Base-by-base conservation (phyloP, 805 yeast genomes). In the Cyberlindnera mississippiensis region DNA sequence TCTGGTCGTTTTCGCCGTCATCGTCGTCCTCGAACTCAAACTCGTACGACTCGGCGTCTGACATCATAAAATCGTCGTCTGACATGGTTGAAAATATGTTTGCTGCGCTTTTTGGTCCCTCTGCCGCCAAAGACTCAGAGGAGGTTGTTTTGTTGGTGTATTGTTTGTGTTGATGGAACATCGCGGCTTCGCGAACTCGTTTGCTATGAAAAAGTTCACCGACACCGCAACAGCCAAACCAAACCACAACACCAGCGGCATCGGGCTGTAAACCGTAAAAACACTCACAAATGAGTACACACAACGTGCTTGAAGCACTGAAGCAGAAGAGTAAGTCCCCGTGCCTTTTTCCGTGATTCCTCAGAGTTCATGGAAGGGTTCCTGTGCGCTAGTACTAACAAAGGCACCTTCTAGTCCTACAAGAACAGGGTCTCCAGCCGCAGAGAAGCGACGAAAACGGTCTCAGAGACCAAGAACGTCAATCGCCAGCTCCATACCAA, bases 31-130 rank as follows among this genome's bases (percentile, higher is more conserved):
- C 62, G 26, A 55, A 57, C 33, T 56, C 62, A 24, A 56, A 55
- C 38, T 55, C 61, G 37, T 49, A 56, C 15, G 60, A 55, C 44
- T 55, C 60, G 1, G 44, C 58, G 24, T 55, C 62, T n/a, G 57
- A 50, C 57, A 55, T 55, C 60, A 55, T 55, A 35, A 55, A 55
- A 20, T 57, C 60, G 15, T 53, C 57, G 13, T 56, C 55, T n/a
- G n/a, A n/a, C n/a, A n/a, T n/a, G n/a, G n/a, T n/a, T n/a, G n/a
- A n/a, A n/a, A n/a, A n/a, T n/a, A n/a, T n/a, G n/a, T n/a, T n/a
- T n/a, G n/a, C 24, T 20, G 24, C 24, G 8, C 24, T 20, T 20
- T 20, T n/a, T n/a, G n/a, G n/a, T n/a, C n/a, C n/a, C n/a, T n/a
- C n/a, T n/a, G n/a, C n/a, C n/a, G n/a, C n/a, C n/a, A n/a, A n/a